Conservation (phyloP, 2,329 filamentous ascomycete species). For the Ilyonectria robusta region DNA sequence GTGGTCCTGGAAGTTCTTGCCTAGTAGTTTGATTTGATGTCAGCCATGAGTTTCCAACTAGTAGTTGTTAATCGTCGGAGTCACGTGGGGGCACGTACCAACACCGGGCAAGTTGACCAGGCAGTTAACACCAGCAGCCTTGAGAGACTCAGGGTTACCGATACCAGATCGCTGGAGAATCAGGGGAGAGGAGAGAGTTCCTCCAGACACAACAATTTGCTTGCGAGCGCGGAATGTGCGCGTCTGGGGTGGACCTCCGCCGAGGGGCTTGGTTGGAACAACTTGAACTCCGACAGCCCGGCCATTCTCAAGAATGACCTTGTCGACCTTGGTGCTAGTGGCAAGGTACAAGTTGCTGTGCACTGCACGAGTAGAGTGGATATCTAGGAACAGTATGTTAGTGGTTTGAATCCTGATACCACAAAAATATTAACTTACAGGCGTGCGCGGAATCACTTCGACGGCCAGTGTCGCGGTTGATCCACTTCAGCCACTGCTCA, state of each 20-base stretch:
- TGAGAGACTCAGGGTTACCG: constrained; percentile 79
- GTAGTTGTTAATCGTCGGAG: constrained; percentile 74
- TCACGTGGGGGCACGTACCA: constrained; percentile 63
- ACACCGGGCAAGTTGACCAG: constrained; percentile 81
- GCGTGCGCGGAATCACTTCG: constrained; percentile 28
- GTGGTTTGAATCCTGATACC: neutral
- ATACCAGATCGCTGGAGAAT: constrained; percentile 84
- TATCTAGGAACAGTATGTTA: constrained; percentile 69
- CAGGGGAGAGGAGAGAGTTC: constrained; percentile 80
- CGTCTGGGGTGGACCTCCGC: constrained; percentile 64
- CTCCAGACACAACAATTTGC: constrained; percentile 80
- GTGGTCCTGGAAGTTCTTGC: constrained; percentile 84
- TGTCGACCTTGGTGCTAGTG: constrained; percentile 84
- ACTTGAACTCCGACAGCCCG: constrained; percentile 80
- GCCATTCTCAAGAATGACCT: constrained; percentile 81
- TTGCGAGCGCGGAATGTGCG: constrained; percentile 77
- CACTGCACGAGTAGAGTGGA: constrained; percentile 81
- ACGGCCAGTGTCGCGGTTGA: constrained; percentile 70
- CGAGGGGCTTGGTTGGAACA: constrained; percentile 78
- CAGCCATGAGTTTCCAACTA: neutral
- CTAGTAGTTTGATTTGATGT: constrained; percentile 46
- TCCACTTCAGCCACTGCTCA: constrained; percentile 90
- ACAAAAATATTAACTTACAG: constrained; percentile 11
- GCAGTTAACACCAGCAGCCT: constrained; percentile 76
- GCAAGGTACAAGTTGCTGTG: constrained; percentile 80